Evolutionary conservation across 2,329 filamentous ascomycete species (phyloP), one percentile per base, ranked within the genome.

Genomic region (Capronia americana): DNA sequence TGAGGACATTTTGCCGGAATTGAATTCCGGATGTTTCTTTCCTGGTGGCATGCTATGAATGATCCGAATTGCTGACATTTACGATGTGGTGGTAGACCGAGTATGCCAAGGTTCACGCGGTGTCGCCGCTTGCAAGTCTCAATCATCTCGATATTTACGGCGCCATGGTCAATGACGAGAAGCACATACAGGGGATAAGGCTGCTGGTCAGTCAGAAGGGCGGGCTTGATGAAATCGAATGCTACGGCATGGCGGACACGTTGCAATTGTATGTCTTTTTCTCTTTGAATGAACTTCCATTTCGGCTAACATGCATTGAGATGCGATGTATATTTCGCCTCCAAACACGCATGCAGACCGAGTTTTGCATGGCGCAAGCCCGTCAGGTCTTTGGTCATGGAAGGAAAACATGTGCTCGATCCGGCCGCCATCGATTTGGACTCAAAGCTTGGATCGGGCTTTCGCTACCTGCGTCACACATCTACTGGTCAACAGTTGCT

Each of bases 211-310:
- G 50, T 48, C 57, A 65, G 28, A 68, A 62, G 34, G 66, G 69
- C 14, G 69, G 69, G 1, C 58, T 70, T 14, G 63, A 65, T 11
- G 58, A 44, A 10, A 23, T 70, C 8, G 30, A 67, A 23, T 24
- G 67, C 34, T 70, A 65, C 51, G 66, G 66, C 14, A 50, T 70
- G 57, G 66, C 69, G 10, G 69, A 70, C 48, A 70, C 64, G n/a
- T 44, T 70, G 44, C 61, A 65, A n/a, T 30, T 70, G 68, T 70
- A 20, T n/a, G 28, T 61, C 50, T 1, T 50, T n/a, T 44, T 51
- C 26, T 24, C 26, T 24, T 41, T 26, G 23, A n/a, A 14, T 23
- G 17, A 48, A 23, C 32, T 28, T 10, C 50, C 8, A 28, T 3
- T 53, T 20, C 17, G 44, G 50, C 53, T 55, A 55, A 55, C 53